phyloP scores from a whole-genome alignment of 2,329 filamentous ascomycete species.

The Venturia aucupariae region DNA sequence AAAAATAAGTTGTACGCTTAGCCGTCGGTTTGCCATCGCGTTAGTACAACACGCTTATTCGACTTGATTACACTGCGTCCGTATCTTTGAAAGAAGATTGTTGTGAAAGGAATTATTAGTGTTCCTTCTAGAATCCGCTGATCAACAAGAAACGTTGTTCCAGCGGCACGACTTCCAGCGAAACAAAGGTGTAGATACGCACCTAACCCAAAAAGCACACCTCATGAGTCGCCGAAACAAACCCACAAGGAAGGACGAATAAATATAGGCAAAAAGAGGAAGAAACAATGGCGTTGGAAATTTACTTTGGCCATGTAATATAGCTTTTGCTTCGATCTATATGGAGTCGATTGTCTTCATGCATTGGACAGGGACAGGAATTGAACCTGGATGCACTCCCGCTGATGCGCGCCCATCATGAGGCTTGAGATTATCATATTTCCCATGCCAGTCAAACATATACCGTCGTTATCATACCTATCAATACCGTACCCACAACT shows the following conservation, averaged over 20 bases:
- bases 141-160: slow-evolving; percentile 1
- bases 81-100: neutral
- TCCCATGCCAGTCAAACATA: neutral
- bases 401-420: neutral
- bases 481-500: neutral
- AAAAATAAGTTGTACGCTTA: neutral
- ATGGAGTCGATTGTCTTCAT: neutral
- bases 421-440: neutral
- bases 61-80: neutral
- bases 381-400: neutral
- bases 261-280: neutral
- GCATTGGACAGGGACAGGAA: neutral
- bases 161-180: neutral
- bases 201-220: neutral
- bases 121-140: neutral
- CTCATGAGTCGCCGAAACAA: neutral
- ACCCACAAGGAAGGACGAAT: neutral
- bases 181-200: neutral
- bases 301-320: neutral
- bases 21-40: neutral
- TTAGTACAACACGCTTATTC: neutral
- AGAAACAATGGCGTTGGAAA: neutral
- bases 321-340: neutral
- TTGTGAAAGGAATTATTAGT: neutral
- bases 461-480: neutral